phyloP scores from a whole-genome alignment of 164 flowering plant genomes.

The Santalum album region DNA sequence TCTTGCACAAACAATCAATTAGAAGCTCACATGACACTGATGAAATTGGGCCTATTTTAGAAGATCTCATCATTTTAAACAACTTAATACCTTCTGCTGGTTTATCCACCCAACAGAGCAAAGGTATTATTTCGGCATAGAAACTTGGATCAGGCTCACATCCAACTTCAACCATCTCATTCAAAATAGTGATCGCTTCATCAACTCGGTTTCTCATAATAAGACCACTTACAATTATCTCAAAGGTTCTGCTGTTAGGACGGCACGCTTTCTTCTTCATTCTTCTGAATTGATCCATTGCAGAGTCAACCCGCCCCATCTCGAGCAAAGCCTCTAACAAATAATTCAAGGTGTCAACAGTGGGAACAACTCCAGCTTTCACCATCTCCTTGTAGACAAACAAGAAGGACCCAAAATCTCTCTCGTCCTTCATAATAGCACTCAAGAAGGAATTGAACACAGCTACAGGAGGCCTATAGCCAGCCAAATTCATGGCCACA shows the following conservation, averaged over 20 bases:
- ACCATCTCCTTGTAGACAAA: slow-evolving; percentile 77
- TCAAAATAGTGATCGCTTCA: slow-evolving; percentile 32
- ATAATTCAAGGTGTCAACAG: slow-evolving; percentile 46
- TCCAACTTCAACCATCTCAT: slow-evolving; percentile 32
- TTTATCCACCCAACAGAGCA: slow-evolving; percentile 33
- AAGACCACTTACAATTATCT: slow-evolving; percentile 44
- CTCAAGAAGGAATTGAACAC: slow-evolving; percentile 37
- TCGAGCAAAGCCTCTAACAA: slow-evolving; percentile 49
- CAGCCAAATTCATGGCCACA: slow-evolving; percentile 31
- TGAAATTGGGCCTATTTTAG: slow-evolving; percentile 28
- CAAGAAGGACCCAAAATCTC: slow-evolving; percentile 34
- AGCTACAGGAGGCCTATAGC: slow-evolving; percentile 28
- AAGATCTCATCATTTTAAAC: slow-evolving; percentile 40
- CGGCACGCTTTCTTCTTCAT: slow-evolving; percentile 54
- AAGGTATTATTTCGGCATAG: slow-evolving; percentile 31
- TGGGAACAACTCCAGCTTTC: slow-evolving; percentile 49
- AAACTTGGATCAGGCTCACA: slow-evolving; percentile 28
- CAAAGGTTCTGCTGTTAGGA: slow-evolving; percentile 51
- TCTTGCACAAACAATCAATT: slow-evolving; percentile 36
- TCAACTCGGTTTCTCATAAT: slow-evolving; percentile 23
- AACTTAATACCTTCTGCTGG: slow-evolving; percentile 29
- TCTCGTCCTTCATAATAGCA: slow-evolving; percentile 37
- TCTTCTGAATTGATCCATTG: slow-evolving; percentile 54
- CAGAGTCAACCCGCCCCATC: slow-evolving; percentile 25
- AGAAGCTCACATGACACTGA: slow-evolving; percentile 21